A percentile compares a stretch with the other conserved stretches of the same genome.
Conservation (phyloP, 345 rosid species). For the Gossypium rotundifolium region DNA sequence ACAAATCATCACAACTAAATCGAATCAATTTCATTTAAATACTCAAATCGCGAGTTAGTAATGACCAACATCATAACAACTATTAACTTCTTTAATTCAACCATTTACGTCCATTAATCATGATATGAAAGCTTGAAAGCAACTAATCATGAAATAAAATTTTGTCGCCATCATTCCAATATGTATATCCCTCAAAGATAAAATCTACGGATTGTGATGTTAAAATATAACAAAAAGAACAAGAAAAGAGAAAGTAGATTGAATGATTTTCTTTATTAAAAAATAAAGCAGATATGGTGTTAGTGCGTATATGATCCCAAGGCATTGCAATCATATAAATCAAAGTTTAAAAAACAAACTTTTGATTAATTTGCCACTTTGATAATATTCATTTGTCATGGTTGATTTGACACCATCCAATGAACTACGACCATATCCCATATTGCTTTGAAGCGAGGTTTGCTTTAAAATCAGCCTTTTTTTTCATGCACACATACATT, state of each 20-base stretch:
- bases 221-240: neutral
- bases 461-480: neutral
- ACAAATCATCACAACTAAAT: fast-evolving
- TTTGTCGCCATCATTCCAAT: no score
- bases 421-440: neutral
- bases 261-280: neutral
- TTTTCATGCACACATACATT: neutral
- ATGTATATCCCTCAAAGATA: no score
- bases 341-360: neutral
- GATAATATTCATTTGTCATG: neutral
- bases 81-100: no score
- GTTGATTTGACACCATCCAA: neutral
- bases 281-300: neutral
- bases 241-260: neutral
- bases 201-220: neutral
- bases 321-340: neutral
- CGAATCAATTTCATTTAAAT: no score
- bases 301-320: conserved; percentile 2
- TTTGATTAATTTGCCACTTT: conserved; percentile 5
- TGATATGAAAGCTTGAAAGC: no score
- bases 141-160: no score
- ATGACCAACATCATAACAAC: no score
- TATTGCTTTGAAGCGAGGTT: neutral
- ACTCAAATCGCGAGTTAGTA: fast-evolving
- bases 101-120: no score